A percentile compares a stretch with the other conserved stretches of the same genome.
These are phyloP conservation scores for Euphrasia confusa DNA, from an alignment of 257 asterid species.

Conservation along the genomic window DNA sequence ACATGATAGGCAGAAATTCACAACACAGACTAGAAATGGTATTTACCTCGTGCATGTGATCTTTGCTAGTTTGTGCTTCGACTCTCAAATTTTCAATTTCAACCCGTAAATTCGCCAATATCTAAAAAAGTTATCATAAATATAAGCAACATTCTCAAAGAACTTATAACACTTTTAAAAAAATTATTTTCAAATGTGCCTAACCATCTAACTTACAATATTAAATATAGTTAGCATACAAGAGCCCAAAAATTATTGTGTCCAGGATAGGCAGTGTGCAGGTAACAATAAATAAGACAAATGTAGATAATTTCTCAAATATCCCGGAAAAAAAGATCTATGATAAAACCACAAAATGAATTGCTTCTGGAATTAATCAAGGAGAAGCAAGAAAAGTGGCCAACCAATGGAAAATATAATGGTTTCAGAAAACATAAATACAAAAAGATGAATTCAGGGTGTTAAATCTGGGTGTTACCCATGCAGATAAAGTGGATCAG, in stretches of 20 bases:
- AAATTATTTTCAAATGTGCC: background rate
- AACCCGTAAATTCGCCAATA: slow-evolving; percentile 36
- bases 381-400: background rate
- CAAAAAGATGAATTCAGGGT: background rate
- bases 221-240: background rate
- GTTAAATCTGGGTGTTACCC: background rate
- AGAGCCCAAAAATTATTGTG: background rate
- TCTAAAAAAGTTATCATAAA: slow-evolving; percentile 28
- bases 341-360: background rate
- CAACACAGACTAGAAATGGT: background rate
- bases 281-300: background rate
- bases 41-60: slow-evolving; percentile 81
- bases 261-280: background rate
- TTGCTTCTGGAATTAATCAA: background rate
- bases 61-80: slow-evolving; percentile 65
- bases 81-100: slow-evolving; percentile 59
- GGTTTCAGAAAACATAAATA: background rate
- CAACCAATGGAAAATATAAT: background rate
- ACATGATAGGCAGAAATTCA: slow-evolving; percentile 18
- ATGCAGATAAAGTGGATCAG: background rate
- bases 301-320: background rate
- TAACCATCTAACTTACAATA: no score
- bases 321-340: background rate
- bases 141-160: slow-evolving; percentile 15
- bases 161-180: background rate